A percentile compares a stretch with the other conserved stretches of the same genome.
phyloP scores from a whole-genome alignment of 345 rosid species.

The Syzygium aromaticum region DNA sequence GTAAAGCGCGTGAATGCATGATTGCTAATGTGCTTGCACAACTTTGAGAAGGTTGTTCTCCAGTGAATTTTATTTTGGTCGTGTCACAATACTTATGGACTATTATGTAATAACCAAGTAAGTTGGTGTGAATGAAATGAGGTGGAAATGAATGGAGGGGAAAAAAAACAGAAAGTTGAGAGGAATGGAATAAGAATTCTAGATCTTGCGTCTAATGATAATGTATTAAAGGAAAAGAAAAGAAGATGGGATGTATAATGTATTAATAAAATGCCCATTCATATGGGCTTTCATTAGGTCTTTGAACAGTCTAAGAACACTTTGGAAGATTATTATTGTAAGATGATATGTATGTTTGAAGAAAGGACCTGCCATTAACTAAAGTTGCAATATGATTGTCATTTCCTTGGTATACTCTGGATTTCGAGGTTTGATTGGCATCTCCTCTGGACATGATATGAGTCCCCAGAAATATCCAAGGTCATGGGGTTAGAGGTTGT shows the following conservation, averaged over 20 bases:
- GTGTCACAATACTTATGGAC: not conserved
- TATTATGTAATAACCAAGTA: not conserved
- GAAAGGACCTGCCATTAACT: not conserved
- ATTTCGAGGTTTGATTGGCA: too few relatives aligned
- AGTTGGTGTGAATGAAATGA: not conserved
- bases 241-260: not conserved
- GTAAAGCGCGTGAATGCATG: constrained; percentile 9
- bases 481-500: too few relatives aligned
- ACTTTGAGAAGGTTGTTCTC: not conserved
- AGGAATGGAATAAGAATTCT: not conserved
- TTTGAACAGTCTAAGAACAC: not conserved
- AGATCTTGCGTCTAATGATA: not conserved
- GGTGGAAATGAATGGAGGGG: not conserved
- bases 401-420: too few relatives aligned
- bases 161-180: not conserved
- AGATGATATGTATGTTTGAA: not conserved
- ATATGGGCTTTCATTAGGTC: not conserved
- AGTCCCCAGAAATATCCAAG: too few relatives aligned
- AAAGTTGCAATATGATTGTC: not conserved
- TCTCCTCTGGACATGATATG: too few relatives aligned
- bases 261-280: not conserved
- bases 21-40: not conserved
- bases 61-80: not conserved
- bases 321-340: not conserved
- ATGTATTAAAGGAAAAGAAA: not conserved